phyloP scores from a whole-genome alignment of 805 yeast species.

The Pichia cabralensis region DNA sequence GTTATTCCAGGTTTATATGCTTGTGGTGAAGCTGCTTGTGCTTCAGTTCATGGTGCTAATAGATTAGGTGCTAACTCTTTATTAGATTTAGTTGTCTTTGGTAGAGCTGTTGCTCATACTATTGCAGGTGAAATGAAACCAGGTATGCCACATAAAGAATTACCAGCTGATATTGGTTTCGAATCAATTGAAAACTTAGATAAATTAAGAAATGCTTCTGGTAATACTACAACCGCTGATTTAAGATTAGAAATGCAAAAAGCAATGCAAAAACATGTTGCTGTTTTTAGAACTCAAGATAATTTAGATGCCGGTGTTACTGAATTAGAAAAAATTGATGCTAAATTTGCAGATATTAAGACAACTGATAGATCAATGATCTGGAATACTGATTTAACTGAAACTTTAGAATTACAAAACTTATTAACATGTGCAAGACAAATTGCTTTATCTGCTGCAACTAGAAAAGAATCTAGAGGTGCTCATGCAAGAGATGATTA shows the following conservation, averaged over 20 bases:
- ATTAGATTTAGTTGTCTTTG: constrained; percentile 92
- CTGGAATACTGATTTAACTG: constrained; percentile 96
- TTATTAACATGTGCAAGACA: constrained; percentile 94
- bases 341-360: constrained; percentile 61
- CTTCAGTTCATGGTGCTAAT: constrained; percentile 98
- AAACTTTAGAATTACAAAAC: constrained; percentile 92
- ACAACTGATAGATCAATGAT: constrained; percentile 96
- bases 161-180: constrained; percentile 79
- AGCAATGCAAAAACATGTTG: constrained; percentile 93
- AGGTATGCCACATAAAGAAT: constrained; percentile 74
- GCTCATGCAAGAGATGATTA: constrained; percentile 98
- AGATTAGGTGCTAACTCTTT: constrained; percentile 98
- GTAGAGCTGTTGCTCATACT: constrained; percentile 96
- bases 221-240: constrained; percentile 74
- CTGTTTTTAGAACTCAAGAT: constrained; percentile 92
- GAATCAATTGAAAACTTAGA: constrained; percentile 88
- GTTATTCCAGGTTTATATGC: constrained; percentile 91
- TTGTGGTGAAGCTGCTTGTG: constrained; percentile 99
- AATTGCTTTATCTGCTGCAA: constrained; percentile 90
- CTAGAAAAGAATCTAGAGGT: constrained; percentile 96
- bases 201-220: constrained; percentile 74
- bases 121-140: constrained; percentile 80
- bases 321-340: constrained; percentile 67
- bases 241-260: constrained; percentile 90
- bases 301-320: constrained; percentile 86